These are phyloP conservation scores for Cucurbitaria berberidis DNA, from an alignment of 2,329 filamentous ascomycete species.

Conservation along the genomic window DNA sequence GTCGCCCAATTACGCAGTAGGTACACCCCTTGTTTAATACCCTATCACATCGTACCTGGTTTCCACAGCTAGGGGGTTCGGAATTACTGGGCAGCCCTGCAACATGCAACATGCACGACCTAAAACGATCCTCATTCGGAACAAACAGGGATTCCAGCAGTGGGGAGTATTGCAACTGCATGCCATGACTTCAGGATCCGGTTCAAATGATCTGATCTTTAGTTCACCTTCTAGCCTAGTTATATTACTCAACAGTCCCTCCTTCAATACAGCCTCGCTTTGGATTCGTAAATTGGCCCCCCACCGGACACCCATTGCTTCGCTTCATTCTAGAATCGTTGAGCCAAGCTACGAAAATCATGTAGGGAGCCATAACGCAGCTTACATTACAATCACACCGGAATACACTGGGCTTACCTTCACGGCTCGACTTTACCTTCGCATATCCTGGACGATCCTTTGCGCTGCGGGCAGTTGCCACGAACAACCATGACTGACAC, in stretches of 20 bases:
- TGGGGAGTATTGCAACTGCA: conserved; percentile 11
- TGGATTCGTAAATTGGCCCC: background rate
- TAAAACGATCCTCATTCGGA: conserved; percentile 24
- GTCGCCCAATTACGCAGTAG: conserved; percentile 8
- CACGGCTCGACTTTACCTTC: background rate
- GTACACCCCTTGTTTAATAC: conserved; percentile 6
- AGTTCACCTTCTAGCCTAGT: conserved; percentile 1
- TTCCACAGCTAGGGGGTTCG: conserved; percentile 14
- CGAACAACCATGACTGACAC: conserved; percentile 3
- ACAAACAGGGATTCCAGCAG: conserved; percentile 17
- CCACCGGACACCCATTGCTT: background rate
- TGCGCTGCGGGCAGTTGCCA: background rate
- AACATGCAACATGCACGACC: conserved; percentile 14
- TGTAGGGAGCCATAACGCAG: conserved; percentile 9
- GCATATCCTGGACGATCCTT: background rate
- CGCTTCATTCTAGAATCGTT: conserved; percentile 1
- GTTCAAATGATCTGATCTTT: conserved; percentile 7
- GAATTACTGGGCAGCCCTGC: conserved; percentile 15
- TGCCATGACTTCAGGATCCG: conserved; percentile 11
- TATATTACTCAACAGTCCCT: conserved; percentile 8
- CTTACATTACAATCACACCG: conserved; percentile 1
- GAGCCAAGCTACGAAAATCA: conserved; percentile 1
- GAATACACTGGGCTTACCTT: background rate
- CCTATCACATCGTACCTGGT: conserved; percentile 7
- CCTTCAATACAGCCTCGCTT: conserved; percentile 5